Evolutionary conservation across 345 rosid species (phyloP).

Genomic region (Laguncularia racemosa): DNA sequence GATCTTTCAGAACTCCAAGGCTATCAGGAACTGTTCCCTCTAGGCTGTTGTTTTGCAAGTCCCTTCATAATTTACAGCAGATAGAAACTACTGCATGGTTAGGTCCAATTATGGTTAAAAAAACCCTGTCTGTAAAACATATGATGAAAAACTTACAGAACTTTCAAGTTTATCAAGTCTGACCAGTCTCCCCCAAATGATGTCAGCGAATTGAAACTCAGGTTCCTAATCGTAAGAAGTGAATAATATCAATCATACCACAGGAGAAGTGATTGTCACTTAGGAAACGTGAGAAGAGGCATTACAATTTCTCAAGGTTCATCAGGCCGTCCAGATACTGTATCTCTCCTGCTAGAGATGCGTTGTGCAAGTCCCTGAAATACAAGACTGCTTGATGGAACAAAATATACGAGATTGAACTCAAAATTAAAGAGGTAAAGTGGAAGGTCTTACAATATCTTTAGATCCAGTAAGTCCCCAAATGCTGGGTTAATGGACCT

Average conservation of each 20-base stretch:
- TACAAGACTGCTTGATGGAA: constrained; percentile 5
- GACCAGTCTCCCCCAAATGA: constrained; percentile 68
- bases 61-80: constrained; percentile 32
- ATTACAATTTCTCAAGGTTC: constrained; percentile 70
- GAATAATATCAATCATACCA: neutral
- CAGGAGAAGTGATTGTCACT: neutral
- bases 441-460: constrained; percentile 46
- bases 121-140: neutral
- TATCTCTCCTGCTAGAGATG: constrained; percentile 77
- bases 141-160: constrained; percentile 48
- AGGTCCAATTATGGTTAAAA: neutral
- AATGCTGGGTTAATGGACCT: constrained; percentile 82
- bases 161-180: constrained; percentile 54
- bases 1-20: constrained; percentile 59
- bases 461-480: constrained; percentile 90
- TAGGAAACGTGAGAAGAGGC: neutral
- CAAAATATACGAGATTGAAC: neutral
- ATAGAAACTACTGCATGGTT: neutral
- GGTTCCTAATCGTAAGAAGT: constrained; percentile 38
- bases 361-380: constrained; percentile 78
- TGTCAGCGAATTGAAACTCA: constrained; percentile 72
- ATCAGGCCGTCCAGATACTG: constrained; percentile 75
- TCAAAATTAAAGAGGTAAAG: neutral
- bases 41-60: constrained; percentile 76
- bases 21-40: constrained; percentile 66